Base-by-base conservation (phyloP, 129 eudicot species). In the Helianthus tuberosus region DNA sequence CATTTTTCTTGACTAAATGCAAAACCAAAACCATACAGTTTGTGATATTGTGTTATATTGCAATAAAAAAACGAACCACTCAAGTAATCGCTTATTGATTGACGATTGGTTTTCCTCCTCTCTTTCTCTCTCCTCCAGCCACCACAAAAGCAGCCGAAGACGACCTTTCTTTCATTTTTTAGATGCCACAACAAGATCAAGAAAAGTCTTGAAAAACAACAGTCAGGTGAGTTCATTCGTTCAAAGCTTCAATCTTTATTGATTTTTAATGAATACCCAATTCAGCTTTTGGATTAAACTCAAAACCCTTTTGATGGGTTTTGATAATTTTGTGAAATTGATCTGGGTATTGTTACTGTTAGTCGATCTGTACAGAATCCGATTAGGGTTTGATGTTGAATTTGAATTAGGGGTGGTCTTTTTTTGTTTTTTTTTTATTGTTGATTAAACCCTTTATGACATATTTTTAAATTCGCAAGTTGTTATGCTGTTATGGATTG, bases 301-400 rank as follows among this genome's bases (percentile, higher is more conserved):
- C 32, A 62, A 61, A 5, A 50, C 52, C 72, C 63, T 12, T 27
- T 58, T 57, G 4, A 58, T 58, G 38, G 64, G 4, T 49, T 64
- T 65, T 67, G 25, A 66, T 53, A 23, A 15, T 54, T 67, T 55
- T 36, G 1, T 66, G 41, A 54, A 55, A 5, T 76, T 76, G 80
- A 76, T 68, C 43, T 57, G 62, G 1, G 20, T 43, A 1, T 66
- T n/a, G 67, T 53, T 52, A 17, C 47, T 66, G 14, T 20, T 62
- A 3, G 54, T 75, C 29, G 65, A 75, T 66, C 67, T 43, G 64
- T 39, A 23, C 13, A 50, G 16, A 65, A 51, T 43, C 29, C 20
- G 35, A 27, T 53, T 74, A 32, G 43, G 46, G 54, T 51, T 52
- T 41, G 57, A 9, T 51, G 57, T 55, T 48, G 11, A 47, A 9